These are phyloP conservation scores for Panellus pusillus DNA, from an alignment of 768 basidiomycete genomes.

Conservation along the genomic window DNA sequence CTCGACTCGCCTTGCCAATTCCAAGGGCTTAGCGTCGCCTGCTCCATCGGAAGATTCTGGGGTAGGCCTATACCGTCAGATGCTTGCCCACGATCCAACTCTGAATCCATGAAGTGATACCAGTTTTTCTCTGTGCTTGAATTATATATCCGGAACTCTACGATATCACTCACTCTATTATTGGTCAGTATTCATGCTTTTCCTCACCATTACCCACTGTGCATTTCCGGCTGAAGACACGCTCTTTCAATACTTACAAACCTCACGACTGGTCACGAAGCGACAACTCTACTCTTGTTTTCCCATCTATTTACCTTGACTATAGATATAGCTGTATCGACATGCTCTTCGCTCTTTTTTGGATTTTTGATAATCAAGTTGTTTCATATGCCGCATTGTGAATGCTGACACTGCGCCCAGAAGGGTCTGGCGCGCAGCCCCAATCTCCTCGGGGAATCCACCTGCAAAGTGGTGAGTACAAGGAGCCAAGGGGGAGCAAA, in stretches of 20 bases:
- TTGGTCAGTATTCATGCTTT: conserved; percentile 19
- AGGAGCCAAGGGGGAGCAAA: conserved; percentile 4
- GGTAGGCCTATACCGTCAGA: conserved; percentile 80
- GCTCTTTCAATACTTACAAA: conserved; percentile 19
- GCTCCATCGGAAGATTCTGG: conserved; percentile 82
- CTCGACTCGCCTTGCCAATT: conserved; percentile 36
- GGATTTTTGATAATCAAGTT: conserved; percentile 27
- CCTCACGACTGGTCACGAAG: conserved; percentile 19
- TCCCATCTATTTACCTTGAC: conserved; percentile 29
- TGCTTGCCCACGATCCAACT: conserved; percentile 74
- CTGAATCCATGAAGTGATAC: conserved; percentile 46
- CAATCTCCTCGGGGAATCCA: conserved; percentile 97
- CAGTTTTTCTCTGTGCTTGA: conserved; percentile 19
- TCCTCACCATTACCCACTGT: conserved; percentile 21
- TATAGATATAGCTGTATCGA: conserved; percentile 25
- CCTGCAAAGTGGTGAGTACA: conserved; percentile 36
- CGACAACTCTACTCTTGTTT: conserved; percentile 16
- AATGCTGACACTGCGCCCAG: conserved; percentile 92
- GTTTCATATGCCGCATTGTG: conserved; percentile 86
- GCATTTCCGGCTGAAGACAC: conserved; percentile 16
- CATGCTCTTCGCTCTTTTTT: conserved; percentile 18
- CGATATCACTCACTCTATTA: conserved; percentile 21
- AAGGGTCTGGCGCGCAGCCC: conserved; percentile 94
- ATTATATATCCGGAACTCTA: conserved; percentile 25
- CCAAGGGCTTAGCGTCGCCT: conserved; percentile 60